A percentile compares a stretch with the other conserved stretches of the same genome.
Conservation (phyloP, 2,329 filamentous ascomycete species). For the Alternaria brassicae region DNA sequence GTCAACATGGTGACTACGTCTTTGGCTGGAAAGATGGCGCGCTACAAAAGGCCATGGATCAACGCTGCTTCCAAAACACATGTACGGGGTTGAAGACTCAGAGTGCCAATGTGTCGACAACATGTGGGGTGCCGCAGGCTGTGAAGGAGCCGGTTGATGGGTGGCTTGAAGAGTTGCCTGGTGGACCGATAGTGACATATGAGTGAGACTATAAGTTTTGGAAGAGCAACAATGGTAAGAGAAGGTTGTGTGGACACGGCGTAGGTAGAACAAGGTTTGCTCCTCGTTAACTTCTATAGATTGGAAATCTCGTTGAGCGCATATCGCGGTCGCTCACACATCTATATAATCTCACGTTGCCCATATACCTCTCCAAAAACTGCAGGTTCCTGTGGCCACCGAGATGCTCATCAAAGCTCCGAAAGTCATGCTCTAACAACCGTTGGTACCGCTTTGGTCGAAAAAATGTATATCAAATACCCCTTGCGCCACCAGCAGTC, state of each 20-base stretch:
- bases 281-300: neutral
- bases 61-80: slow-evolving; percentile 40
- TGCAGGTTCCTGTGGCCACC: neutral
- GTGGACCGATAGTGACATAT: slow-evolving; percentile 23
- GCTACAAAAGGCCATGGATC: slow-evolving; percentile 53
- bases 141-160: slow-evolving; percentile 32
- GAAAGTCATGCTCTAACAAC: neutral
- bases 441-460: neutral
- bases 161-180: slow-evolving; percentile 30
- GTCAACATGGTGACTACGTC: slow-evolving; percentile 35
- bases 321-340: too few species aligned
- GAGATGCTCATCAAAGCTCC: neutral
- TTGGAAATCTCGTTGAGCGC: too few species aligned
- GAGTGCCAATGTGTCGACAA: slow-evolving; percentile 18
- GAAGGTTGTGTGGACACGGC: neutral
- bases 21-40: slow-evolving; percentile 59
- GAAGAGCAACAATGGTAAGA: neutral
- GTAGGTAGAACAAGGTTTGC: neutral
- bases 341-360: too few species aligned
- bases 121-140: slow-evolving; percentile 27
- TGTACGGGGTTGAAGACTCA: slow-evolving; percentile 47
- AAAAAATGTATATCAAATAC: neutral
- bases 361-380: too few species aligned
- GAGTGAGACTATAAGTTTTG: neutral
- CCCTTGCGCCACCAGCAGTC: neutral